Evolutionary conservation across 2,329 filamentous ascomycete genomes (phyloP), one percentile per base, ranked within the genome.

Genomic region (Acephala macrosclerotiorum): DNA sequence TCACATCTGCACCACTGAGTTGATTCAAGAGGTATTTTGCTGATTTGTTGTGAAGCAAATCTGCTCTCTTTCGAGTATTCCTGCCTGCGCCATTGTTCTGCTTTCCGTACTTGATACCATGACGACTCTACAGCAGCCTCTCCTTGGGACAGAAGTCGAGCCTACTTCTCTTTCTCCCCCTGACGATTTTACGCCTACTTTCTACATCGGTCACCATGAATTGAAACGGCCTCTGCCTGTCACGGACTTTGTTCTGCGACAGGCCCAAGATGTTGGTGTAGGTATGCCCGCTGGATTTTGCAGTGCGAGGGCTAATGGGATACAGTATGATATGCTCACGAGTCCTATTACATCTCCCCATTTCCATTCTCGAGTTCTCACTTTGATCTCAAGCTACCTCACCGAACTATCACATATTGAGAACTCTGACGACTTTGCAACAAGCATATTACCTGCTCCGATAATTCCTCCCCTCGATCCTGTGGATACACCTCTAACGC

Each of bases 171-270:
- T 67, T 33, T 55, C 70, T 61, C 53, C 66, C 25, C 57, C 67
- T 20, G 71, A 77, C 42, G 75, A 77, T 26, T 76, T 66, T 63
- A 72, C 69, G 22, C 82, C 85, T 26, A 79, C 81, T 12, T 92
- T 93, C 75, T 91, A 90, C 73, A 83, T 94, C 71, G 90, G 91
- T 64, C 89, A 93, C 69, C 91, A 94, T 79, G 90, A 93, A 75
- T 89, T 89, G 7, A 81, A 81, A 60, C 83, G 91, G 65, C 78
- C 82, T 33, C 80, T 85, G 69, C 85, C 88, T 64, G 84, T 92
- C 64, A 86, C 85, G 22, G 85, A 90, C 59, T 79, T 87, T 70
- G 83, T 92, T 74, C 87, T 93, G 72, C 84, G 85, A 60, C 84
- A 91, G 74, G 84, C 92, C 12, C 84, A 93, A 69, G 90, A 91